Evolutionary conservation across 1,284 basidiomycete genomes (phyloP).

Genomic region (Xerocomus amazonicus): DNA sequence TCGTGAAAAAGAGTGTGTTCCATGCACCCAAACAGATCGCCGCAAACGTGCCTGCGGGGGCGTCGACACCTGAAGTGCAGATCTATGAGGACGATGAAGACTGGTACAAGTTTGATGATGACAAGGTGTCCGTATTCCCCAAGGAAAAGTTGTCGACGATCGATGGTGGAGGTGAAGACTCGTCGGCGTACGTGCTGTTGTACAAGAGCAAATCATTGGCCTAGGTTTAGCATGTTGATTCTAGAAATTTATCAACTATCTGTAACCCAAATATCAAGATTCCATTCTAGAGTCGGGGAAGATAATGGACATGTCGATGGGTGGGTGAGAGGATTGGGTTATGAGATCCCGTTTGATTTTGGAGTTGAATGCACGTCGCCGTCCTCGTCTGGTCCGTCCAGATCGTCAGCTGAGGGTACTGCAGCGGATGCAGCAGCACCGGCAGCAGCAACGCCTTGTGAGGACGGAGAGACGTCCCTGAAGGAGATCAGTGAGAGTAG

Average conservation of each 20-base stretch:
- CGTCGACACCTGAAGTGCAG: conserved; percentile 12
- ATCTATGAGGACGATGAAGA: conserved; percentile 61
- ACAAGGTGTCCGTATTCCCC: conserved; percentile 82
- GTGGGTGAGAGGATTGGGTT: conserved; percentile 4
- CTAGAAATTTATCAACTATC: conserved; percentile 19
- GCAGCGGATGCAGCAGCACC: conserved; percentile 74
- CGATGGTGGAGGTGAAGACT: conserved; percentile 85
- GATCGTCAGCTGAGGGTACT: conserved; percentile 74
- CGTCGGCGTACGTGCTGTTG: conserved; percentile 82
- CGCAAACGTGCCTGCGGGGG: conserved; percentile 7
- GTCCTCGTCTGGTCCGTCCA: conserved; percentile 41
- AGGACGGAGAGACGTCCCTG: conserved; percentile 69
- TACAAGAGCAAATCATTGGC: conserved; percentile 53
- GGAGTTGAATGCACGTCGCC: conserved; percentile 6
- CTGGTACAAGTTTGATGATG: conserved; percentile 92
- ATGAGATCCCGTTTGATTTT: conserved; percentile 32
- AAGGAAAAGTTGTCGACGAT: conserved; percentile 79
- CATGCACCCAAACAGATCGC: conserved; percentile 29
- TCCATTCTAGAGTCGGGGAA: background rate
- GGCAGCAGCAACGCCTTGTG: conserved; percentile 46
- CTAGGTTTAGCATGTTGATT: conserved; percentile 9
- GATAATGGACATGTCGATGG: background rate
- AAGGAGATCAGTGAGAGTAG: background rate
- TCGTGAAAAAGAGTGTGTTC: conserved; percentile 75
- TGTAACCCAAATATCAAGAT: conserved; percentile 12